Evolutionary conservation across 2,329 filamentous ascomycete species (phyloP).

Genomic region (Xenoacremonium recifei): DNA sequence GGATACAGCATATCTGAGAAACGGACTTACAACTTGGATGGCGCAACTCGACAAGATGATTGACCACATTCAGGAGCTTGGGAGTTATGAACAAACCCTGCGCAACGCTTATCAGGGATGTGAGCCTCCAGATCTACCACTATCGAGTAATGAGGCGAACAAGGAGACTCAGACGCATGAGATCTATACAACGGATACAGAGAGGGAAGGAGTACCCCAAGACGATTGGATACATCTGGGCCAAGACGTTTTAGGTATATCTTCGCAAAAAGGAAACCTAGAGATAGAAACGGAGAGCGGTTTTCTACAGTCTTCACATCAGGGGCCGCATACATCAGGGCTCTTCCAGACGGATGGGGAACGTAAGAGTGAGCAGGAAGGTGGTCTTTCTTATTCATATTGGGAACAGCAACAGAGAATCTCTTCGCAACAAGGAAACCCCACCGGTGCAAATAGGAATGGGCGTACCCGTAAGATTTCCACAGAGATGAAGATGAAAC

Average conservation of each 20-base stretch:
- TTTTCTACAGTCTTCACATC: too few species aligned
- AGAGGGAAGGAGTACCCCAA: not conserved
- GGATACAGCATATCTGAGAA: conserved; percentile 4
- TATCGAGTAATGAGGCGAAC: not conserved
- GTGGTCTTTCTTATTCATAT: too few species aligned
- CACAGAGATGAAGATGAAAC: not conserved
- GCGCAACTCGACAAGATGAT: conserved; percentile 4
- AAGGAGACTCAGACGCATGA: not conserved
- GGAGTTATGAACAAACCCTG: too few species aligned
- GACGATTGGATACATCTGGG: not conserved
- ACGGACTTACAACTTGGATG: conserved; percentile 3
- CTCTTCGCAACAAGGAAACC: too few species aligned
- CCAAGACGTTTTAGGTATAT: not conserved
- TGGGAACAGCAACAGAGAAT: too few species aligned
- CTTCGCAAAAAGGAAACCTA: not conserved
- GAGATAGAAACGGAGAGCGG: too few species aligned
- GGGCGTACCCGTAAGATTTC: not conserved
- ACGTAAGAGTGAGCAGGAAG: too few species aligned
- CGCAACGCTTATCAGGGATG: not conserved
- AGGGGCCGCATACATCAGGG: too few species aligned
- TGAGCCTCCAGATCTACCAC: not conserved
- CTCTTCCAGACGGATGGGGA: too few species aligned
- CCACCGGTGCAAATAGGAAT: not conserved
- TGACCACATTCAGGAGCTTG: not conserved
- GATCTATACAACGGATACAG: not conserved